Percentiles rank a stretch among this genome's conserved stretches.
Conservation (phyloP, 2,329 filamentous ascomycete genomes). For the Pestalotiopsis sp. region DNA sequence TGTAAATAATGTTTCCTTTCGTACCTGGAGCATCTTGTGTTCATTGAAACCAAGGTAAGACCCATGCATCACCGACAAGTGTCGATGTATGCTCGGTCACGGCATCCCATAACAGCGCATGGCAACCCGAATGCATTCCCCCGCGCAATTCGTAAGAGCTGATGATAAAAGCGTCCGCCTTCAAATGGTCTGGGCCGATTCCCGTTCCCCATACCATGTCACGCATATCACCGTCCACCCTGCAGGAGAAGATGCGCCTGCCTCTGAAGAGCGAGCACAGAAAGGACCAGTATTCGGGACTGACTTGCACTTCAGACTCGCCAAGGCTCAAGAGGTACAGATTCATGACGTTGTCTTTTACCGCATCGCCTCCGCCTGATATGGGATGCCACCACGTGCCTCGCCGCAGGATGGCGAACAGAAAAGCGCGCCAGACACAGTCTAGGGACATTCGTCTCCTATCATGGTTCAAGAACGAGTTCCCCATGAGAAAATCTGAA, state of each 20-base stretch:
- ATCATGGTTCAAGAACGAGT: no score
- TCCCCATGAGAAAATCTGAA: neutral
- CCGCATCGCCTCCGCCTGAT: no score
- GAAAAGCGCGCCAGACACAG: no score
- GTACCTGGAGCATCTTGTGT: neutral
- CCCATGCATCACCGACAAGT: neutral
- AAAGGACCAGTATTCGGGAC: neutral
- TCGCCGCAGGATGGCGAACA: no score
- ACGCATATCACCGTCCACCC: neutral
- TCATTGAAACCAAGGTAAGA: neutral
- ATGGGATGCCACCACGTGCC: no score
- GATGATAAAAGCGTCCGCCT: neutral
- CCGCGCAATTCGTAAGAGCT: neutral
- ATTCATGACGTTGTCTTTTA: neutral
- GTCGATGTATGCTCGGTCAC: neutral
- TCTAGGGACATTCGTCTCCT: no score
- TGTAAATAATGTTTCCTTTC: neutral
- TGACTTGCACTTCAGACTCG: neutral
- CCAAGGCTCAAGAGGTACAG: neutral
- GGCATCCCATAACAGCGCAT: neutral
- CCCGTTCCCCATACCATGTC: neutral
- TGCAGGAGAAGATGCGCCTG: neutral
- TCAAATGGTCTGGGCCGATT: neutral
- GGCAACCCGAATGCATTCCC: neutral
- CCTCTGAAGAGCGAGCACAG: neutral